phyloP scores from a whole-genome alignment of 2,329 filamentous ascomycete genomes.

The Penicillium italicum region DNA sequence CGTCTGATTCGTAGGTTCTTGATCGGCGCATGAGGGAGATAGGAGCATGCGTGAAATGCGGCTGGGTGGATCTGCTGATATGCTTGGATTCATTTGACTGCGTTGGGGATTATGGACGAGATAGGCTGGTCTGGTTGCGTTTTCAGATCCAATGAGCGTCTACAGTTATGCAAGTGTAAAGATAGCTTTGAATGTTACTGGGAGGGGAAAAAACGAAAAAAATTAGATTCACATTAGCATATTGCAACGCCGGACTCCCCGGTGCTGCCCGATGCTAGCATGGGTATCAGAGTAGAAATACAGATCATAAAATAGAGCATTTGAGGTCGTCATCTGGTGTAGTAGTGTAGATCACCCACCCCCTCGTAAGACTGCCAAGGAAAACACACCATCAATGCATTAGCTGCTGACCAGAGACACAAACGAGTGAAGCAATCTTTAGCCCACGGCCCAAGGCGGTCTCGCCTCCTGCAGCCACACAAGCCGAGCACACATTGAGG shows the following conservation, averaged over 20 bases:
- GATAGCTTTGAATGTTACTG: not conserved
- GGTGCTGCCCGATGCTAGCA: conserved; percentile 18
- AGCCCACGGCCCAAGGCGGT: not conserved
- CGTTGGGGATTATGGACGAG: not conserved
- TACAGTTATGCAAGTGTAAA: not conserved
- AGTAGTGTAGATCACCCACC: not conserved
- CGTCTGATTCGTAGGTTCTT: conserved; percentile 8
- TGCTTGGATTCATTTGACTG: not conserved
- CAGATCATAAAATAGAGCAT: conserved; percentile 9
- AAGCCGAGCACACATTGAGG: conserved; percentile 9
- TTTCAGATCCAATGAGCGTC: not conserved
- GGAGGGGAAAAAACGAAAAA: not conserved
- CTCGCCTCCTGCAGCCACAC: conserved; percentile 15
- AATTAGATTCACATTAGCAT: conserved; percentile 1
- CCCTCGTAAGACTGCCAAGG: not conserved
- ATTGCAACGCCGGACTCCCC: conserved; percentile 17
- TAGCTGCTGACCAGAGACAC: not conserved
- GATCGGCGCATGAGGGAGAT: not conserved
- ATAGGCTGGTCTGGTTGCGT: not conserved
- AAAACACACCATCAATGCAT: conserved; percentile 1
- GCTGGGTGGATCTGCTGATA: not conserved
- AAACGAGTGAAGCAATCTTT: conserved; percentile 5
- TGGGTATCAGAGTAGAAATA: conserved; percentile 23
- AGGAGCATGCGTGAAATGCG: not conserved
- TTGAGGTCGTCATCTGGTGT: conserved; percentile 2